Base-by-base conservation (phyloP, 495 filamentous ascomycete genomes). In the Ramalina intermedia region DNA sequence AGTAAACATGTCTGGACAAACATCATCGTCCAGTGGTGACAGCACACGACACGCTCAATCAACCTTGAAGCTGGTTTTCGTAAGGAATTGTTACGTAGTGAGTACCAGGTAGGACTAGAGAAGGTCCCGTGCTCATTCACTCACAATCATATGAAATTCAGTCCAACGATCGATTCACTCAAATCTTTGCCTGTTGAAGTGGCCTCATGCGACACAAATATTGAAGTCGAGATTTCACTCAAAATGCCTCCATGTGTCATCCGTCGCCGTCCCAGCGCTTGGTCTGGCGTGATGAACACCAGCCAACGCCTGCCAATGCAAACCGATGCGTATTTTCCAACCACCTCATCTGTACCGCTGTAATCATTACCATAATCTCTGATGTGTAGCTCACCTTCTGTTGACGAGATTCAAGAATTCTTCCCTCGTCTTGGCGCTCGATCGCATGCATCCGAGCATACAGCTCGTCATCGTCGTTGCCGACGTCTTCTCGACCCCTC, bases 391-490 rank as follows among this genome's bases (percentile, higher is more conserved):
- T 58, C 38, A 68, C 53, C 66, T 56, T 58, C 80, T 71, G 61
- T 84, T 82, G 36, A 95, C 67, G 23, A 95, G 74, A 40, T 78
- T 90, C 57, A 94, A 65, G 60, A 96, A 98, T 66, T 98, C 91
- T 59, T 95, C 88, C 46, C 91, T 73, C 4, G 88, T 95, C 71
- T 90, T 95, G 33, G 86, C 87, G 58, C 84, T 89, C 18, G 82
- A 82, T 56, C 90, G 80, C 73, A 96, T 93, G 61, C 87, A 84
- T 20, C 91, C 93, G 23, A 96, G 73, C 72, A 96, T 94, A 59
- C 90, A 96, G 65, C 88, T 96, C 29, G 91, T 96, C 24, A 87
- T 90, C 11, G 93, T 96, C 13, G 72, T 84, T 41, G 84, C 81
- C 39, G 76, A 77, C 6, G 85, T 85, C 71, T 99, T 96, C 62